Evolutionary conservation across 2,329 filamentous ascomycete species (phyloP).

Genomic region (Exophiala bonariae): DNA sequence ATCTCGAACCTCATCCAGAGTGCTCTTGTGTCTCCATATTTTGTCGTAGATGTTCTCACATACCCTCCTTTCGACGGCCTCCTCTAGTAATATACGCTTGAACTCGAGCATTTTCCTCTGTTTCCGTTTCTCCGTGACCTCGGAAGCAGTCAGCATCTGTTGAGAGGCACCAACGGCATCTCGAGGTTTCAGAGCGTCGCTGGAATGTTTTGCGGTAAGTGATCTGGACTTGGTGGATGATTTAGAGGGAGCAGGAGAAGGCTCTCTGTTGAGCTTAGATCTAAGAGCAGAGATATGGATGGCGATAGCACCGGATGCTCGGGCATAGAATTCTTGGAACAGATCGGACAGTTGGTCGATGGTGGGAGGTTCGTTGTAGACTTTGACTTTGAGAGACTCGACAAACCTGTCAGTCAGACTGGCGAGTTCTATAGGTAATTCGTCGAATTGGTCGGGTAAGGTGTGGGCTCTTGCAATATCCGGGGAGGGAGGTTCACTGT

Average conservation of each 20-base stretch:
- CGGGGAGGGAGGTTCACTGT: conserved; percentile 32
- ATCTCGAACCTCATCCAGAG: conserved; percentile 91
- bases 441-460: conserved; percentile 71
- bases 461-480: conserved; percentile 32
- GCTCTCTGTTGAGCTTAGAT: conserved; percentile 70
- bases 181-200: conserved; percentile 20
- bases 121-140: conserved; percentile 77
- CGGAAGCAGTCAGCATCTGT: conserved; percentile 87
- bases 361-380: conserved; percentile 78
- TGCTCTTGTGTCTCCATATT: conserved; percentile 87
- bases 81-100: conserved; percentile 76
- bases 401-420: conserved; percentile 92
- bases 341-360: conserved; percentile 80
- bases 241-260: conserved; percentile 49
- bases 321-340: conserved; percentile 91
- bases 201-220: conserved; percentile 16
- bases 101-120: conserved; percentile 75
- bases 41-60: conserved; percentile 83
- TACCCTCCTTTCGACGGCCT: conserved; percentile 83
- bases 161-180: conserved; percentile 53
- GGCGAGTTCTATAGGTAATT: conserved; percentile 90
- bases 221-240: conserved; percentile 17
- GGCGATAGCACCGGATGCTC: conserved; percentile 76
- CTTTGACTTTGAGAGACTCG: conserved; percentile 82
- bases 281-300: conserved; percentile 83